Evolutionary conservation across 768 basidiomycete genomes (phyloP), one percentile per base, ranked within the genome.

Genomic region (Tremella fuciformis): DNA sequence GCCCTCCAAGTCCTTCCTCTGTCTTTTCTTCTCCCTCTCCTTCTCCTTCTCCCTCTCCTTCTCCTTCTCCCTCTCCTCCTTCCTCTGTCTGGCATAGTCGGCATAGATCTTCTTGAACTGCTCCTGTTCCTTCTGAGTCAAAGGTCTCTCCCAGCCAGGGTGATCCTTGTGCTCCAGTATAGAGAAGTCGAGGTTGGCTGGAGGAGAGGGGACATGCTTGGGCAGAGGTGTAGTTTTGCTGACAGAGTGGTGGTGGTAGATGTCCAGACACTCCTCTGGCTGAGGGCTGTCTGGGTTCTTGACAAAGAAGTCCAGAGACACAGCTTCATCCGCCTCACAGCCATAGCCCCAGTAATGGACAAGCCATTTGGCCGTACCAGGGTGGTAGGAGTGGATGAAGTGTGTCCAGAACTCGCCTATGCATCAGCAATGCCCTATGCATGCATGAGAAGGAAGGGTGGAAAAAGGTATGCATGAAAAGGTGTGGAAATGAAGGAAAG

Each of bases 341-440:
- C n/a, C n/a, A 22, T 18, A 46, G 6, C 42, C 42, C 22, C n/a
- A 46, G n/a, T 22, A 46, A 46, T 46, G 42, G 42, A 46, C 42
- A 46, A 46, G 42, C 42, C 42, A 46, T 46, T 22, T 46, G n/a
- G n/a, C 22, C 8, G 42, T 46, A 8, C 22, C 22, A 18, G n/a
- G n/a, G 42, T 46, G n/a, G 42, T 46, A 46, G 22, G n/a, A n/a
- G 22, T 46, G 42, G 42, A 46, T 46, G 42, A 46, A 46, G 22
- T 46, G n/a, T 22, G 22, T 22, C 22, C 42, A 46, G n/a, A 46
- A 18, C 42, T 46, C 42, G 22, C 42, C 42, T 46, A 22, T 18
- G 22, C 42, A 46, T 46, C 42, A 46, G 42, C 42, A 46, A 8
- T n/a, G 6, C 16, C 22, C 42, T 18, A 46, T n/a, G n/a, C n/a